phyloP scores from a whole-genome alignment of 78 protist species.

The Salpingoeca rosetta region DNA sequence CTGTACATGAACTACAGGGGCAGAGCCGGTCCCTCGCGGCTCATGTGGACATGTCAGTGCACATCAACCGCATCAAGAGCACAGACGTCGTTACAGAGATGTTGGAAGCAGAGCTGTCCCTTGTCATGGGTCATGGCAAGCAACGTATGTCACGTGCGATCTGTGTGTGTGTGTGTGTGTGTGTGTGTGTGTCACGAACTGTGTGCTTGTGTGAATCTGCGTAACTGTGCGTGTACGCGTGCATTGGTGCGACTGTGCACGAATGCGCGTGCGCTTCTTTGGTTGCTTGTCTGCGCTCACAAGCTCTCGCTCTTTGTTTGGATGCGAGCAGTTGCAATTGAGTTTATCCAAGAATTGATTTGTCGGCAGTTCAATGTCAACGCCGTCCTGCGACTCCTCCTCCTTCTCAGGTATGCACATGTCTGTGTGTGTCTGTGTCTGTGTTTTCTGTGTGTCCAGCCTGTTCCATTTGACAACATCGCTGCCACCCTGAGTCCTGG shows the following conservation, averaged over 20 bases:
- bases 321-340: too few species aligned
- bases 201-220: background rate
- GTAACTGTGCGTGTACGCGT: background rate
- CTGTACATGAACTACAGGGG: background rate
- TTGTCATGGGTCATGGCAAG: background rate
- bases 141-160: background rate
- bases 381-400: too few species aligned
- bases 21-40: background rate
- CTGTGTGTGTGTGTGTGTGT: background rate
- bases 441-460: background rate
- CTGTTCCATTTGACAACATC: too few species aligned
- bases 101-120: too few species aligned
- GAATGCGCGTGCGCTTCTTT: background rate
- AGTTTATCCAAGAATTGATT: too few species aligned
- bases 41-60: background rate
- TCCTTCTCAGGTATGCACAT: background rate
- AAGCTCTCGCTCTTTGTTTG: too few species aligned
- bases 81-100: background rate
- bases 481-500: too few species aligned
- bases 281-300: background rate
- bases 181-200: background rate
- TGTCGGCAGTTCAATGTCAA: too few species aligned
- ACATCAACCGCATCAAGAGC: background rate
- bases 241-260: background rate
- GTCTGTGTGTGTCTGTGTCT: background rate